Percentiles rank a stretch among this genome's conserved stretches.
These are phyloP conservation scores for Oryza meridionalis DNA, from an alignment of 176 grass and related monocot species.

Conservation along the genomic window DNA sequence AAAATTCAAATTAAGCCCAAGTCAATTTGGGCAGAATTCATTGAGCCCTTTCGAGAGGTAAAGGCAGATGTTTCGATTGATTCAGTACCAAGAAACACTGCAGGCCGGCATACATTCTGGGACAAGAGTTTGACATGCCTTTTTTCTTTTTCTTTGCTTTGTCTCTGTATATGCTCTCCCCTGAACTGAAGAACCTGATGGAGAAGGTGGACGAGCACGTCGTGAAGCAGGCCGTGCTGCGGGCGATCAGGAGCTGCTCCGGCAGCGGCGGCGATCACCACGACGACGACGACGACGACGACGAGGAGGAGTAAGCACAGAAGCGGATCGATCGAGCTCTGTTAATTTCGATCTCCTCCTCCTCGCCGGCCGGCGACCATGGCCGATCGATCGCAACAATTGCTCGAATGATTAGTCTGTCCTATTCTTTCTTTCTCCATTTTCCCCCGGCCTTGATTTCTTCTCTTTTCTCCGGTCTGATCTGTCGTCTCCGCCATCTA, in stretches of 20 bases:
- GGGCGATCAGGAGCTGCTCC: slow-evolving; percentile 67
- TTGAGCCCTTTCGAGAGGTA: neutral
- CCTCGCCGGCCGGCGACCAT: neutral
- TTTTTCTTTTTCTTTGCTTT: neutral
- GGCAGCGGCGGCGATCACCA: slow-evolving; percentile 44
- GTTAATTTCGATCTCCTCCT: no score
- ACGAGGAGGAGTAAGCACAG: slow-evolving; percentile 35
- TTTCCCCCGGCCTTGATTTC: neutral
- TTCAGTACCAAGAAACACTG: neutral
- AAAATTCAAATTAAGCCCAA: neutral
- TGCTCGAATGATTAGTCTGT: neutral
- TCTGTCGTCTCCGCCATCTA: neutral
- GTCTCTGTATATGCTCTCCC: neutral
- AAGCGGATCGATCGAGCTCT: neutral
- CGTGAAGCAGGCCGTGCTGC: slow-evolving; percentile 83
- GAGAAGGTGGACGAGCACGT: slow-evolving; percentile 68
- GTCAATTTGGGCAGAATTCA: neutral
- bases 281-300: slow-evolving; percentile 34
- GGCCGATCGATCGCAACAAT: neutral
- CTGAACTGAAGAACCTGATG: slow-evolving; percentile 51
- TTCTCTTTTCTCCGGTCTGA: neutral
- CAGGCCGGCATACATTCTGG: neutral
- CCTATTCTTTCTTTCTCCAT: slow-evolving; percentile 8
- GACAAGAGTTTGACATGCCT: neutral
- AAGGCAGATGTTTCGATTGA: neutral